Evolutionary conservation across 768 basidiomycete species (phyloP), one percentile per base, ranked within the genome.

Genomic region (Infundibulicybe gibba): DNA sequence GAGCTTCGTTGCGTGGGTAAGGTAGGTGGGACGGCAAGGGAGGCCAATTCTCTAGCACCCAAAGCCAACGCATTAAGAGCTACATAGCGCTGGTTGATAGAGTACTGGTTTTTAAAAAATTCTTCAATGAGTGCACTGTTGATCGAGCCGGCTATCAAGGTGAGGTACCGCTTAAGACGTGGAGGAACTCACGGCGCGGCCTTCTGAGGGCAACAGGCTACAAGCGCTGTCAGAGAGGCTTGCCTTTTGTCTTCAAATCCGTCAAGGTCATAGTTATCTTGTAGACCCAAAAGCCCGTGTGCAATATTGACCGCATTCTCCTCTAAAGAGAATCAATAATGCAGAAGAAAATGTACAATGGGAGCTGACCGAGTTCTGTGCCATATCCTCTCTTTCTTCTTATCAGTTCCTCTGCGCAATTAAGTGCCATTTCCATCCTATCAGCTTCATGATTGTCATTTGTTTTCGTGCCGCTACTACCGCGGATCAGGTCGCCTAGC

Each of bases 71-170:
- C 87, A 50, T 89, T 93, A 16, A 98, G 74, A 54, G 94, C 91
- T 9, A 81, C 79, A 50, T 80, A 88, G 6, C 94, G 85, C 55
- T 97, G 94, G 25, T 83, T 77, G 14, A 81, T 78, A 0, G 97
- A 94, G 64, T 95, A 97, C 53, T 95, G 91, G 41, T 87, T 89
- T 54, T 85, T 85, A 71, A 98, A 99, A 65, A 93, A 94, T 58
- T 97, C 90, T 61, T 95, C 92, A 44, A 91, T 83, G 9, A 97
- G 70, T 31, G 80, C 76, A 3, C 94, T 97, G 58, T 9, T 45
- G 40, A 13, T 2, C 32, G 9, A 10, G 13, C 54, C 6, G 50
- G 30, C 17, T 17, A 39, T 21, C 6, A 17, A 41, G 31, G n/a
- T 45, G 19, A 13, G 13, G 6, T 32, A 39, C 31, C 6, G 15